Evolutionary conservation across 2,329 filamentous ascomycete genomes (phyloP), one percentile per base, ranked within the genome.

Genomic region (Annulohypoxylon truncatum): DNA sequence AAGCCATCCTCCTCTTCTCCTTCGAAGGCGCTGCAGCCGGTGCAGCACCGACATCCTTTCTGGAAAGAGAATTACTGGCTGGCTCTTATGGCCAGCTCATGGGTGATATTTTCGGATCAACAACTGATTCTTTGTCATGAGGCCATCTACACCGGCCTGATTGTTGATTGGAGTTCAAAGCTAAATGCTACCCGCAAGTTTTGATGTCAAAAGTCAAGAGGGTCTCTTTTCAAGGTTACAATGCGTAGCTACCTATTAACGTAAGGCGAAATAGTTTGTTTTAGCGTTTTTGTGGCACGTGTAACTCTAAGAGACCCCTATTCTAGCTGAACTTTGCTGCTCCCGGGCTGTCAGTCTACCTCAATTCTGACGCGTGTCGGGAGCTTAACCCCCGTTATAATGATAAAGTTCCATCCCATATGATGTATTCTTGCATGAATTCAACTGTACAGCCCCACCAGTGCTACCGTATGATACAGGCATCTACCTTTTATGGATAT

Each of bases 1-100:
- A 57, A 70, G 69, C 46, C 72, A 55, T 52, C 70, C 72, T 26
- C 73, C 70, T 64, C 73, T 54, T 24, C 72, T 71, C 52, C 74
- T 69, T 47, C 73, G 52, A 50, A 73, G 64, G 44, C 72, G 48
- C 47, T 44, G 73, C 5, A 74, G 48, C 58, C 67, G 52, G 26
- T 70, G 65, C 28, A 69, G 59, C 35, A 69, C 61, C 47, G 67
- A 67, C 70, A 74, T 75, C 0, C 12, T 59, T 38, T 38, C 26
- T 12, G 40, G 12, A 24, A 20, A 26, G 13, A 44, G 22, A 31
- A 20, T 48, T 26, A 28, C 15, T 40, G 28, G 18, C 47, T 31
- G 42, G 44, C 31, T 26, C 3, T 38, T 59, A 55, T 50, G 48
- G 53, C 44, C 28, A 65, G 40, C 26, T 62, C 61, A 68, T 59